phyloP scores from a whole-genome alignment of 768 basidiomycete genomes.

The Coprinopsis cinerea region DNA sequence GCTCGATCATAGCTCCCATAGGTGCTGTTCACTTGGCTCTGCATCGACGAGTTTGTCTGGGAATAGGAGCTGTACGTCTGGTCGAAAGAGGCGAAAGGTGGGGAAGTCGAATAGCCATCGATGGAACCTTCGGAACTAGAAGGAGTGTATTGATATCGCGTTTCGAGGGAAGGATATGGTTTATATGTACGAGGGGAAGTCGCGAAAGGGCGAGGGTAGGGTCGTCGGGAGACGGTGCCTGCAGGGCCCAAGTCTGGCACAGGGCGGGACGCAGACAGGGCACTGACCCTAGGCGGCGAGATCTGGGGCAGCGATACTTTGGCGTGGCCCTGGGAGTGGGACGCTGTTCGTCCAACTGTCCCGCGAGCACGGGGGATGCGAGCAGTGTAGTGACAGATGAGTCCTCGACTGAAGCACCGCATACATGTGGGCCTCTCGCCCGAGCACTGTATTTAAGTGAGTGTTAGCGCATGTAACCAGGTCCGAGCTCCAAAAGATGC shows the following conservation, averaged over 20 bases:
- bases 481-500: too few relatives aligned
- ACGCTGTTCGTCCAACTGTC: conserved; percentile 8
- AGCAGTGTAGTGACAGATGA: conserved; percentile 44
- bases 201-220: neutral
- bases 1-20: too few relatives aligned
- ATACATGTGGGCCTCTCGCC: conserved; percentile 50
- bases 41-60: too few relatives aligned
- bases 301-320: neutral
- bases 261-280: too few relatives aligned
- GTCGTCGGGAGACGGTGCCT: neutral
- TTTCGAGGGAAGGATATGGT: neutral
- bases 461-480: too few relatives aligned
- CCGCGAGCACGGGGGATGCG: conserved; percentile 32
- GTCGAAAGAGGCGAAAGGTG: too few relatives aligned
- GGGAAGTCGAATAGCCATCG: too few relatives aligned
- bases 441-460: conserved; percentile 40
- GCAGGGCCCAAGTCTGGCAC: neutral
- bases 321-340: neutral
- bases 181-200: neutral
- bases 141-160: neutral
- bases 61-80: too few relatives aligned
- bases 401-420: conserved; percentile 43
- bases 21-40: too few relatives aligned
- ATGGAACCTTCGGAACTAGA: neutral
- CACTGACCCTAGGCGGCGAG: neutral